Base-by-base conservation (phyloP, 2,329 filamentous ascomycete genomes). In the Diplodia scrobiculata region DNA sequence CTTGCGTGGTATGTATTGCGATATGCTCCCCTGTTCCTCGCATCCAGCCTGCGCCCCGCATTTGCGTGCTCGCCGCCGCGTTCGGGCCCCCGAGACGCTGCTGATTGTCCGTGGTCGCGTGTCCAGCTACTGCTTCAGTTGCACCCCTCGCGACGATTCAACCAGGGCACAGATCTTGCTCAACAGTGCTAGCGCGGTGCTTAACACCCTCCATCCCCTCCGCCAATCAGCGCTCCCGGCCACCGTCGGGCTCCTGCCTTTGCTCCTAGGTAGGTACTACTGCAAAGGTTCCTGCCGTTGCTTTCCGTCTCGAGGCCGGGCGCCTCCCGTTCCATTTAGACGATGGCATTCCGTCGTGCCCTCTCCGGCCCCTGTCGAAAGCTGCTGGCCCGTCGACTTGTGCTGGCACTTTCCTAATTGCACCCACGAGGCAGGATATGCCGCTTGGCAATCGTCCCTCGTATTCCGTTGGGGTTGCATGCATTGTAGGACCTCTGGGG, bases 81-180 rank as follows among this genome's bases (percentile, higher is more conserved):
- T 29, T 45, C 54, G 19, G 55, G 55, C 25, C 41, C 25, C 34
- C 38, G 17, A 27, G 29, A 13, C 38, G 25, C 38, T 38, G 52
- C 25, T 32, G 50, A 13, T 21, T 60, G 25, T 45, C 55, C 21
- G 19, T 17, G 19, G 63, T 65, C 63, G 63, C 63, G 63, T 65
- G 63, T 41, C 21, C 51, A 34, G 38, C 36, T 65, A 50, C 63
- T 48, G 63, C 63, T 65, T 65, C 50, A 25, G 63, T 36, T 19
- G 34, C 51, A 27, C 34, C 38, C 50, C 51, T 47, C 36, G 17
- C 41, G 10, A 45, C 41, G 17, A 45, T 19, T 45, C 41, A 45
- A 45, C 41, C 41, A 45, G 41, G 41, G 41, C 34, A 36, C 34
- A 36, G 34, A 36, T 36, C 25, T 32, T 21, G 32, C 34, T 25